phyloP scores from a whole-genome alignment of 805 yeast genomes.

The Huiozyma sinensis region DNA sequence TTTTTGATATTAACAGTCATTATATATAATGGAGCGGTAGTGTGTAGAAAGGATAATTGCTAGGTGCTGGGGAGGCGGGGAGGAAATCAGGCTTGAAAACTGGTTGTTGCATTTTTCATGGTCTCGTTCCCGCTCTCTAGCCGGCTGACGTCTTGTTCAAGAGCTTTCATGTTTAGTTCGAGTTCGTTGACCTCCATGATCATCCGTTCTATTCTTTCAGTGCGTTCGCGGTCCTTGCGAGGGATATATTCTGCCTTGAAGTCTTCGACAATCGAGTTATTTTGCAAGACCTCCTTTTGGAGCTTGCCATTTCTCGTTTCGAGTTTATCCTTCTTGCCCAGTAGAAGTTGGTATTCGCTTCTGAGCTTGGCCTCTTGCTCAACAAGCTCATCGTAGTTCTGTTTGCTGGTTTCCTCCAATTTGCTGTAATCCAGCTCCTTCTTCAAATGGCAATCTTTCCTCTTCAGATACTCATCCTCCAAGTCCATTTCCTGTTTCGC shows the following conservation, averaged over 20 bases:
- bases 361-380: conserved; percentile 9
- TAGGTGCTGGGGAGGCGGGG: too few relatives aligned
- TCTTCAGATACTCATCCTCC: conserved; percentile 29
- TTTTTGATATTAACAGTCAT: too few relatives aligned
- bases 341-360: conserved; percentile 16
- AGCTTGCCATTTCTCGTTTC: conserved; percentile 14
- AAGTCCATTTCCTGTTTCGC: conserved; percentile 13
- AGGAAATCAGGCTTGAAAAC: too few relatives aligned
- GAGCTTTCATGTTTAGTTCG: conserved; percentile 23
- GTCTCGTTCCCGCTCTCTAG: conserved; percentile 23
- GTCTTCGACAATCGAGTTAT: conserved; percentile 14
- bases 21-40: too few relatives aligned
- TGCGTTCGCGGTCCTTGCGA: conserved; percentile 15
- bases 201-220: conserved; percentile 15
- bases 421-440: conserved; percentile 25
- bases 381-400: conserved; percentile 2
- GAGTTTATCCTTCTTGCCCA: conserved; percentile 15
- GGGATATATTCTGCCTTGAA: conserved; percentile 15
- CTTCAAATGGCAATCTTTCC: conserved; percentile 29
- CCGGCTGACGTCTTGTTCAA: conserved; percentile 27
- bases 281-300: conserved; percentile 19
- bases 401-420: conserved; percentile 13
- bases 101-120: conserved; percentile 2
- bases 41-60: too few relatives aligned
- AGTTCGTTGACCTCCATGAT: conserved; percentile 21